These are phyloP conservation scores for Mortierella sp. DNA, from an alignment of 371 early-diverging fungal species.

Conservation along the genomic window DNA sequence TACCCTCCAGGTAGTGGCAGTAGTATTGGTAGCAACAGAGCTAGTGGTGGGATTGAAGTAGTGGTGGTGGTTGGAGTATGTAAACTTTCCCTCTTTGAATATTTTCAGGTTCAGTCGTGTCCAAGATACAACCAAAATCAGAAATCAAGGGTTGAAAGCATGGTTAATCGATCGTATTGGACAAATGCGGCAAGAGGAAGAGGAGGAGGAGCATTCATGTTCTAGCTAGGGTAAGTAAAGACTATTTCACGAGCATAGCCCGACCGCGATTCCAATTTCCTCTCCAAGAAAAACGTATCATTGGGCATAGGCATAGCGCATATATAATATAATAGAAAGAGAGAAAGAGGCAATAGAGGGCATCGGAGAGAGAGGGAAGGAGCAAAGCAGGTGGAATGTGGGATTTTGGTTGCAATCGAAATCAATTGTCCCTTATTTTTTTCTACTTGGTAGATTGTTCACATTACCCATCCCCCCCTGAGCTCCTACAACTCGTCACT, in stretches of 20 bases:
- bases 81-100: background rate
- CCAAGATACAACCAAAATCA: constrained; percentile 13
- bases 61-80: background rate
- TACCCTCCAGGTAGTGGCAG: no score
- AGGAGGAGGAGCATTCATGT: constrained; percentile 13
- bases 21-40: no score
- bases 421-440: constrained; percentile 20
- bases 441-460: background rate
- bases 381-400: constrained; percentile 41
- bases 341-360: no score
- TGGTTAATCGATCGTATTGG: background rate
- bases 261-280: constrained; percentile 22
- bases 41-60: background rate
- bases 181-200: background rate
- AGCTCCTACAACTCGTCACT: no score
- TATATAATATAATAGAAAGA: no score
- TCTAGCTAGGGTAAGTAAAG: constrained; percentile 30
- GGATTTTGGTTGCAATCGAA: constrained; percentile 52
- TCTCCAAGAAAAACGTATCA: constrained; percentile 3
- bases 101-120: constrained; percentile 36
- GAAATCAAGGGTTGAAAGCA: background rate
- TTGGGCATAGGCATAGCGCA: background rate
- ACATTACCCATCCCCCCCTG: background rate
- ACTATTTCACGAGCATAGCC: background rate
- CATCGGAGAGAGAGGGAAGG: no score